Evolutionary conservation across 2,329 filamentous ascomycete species (phyloP).

Genomic region (Colletotrichum tamarilloi): DNA sequence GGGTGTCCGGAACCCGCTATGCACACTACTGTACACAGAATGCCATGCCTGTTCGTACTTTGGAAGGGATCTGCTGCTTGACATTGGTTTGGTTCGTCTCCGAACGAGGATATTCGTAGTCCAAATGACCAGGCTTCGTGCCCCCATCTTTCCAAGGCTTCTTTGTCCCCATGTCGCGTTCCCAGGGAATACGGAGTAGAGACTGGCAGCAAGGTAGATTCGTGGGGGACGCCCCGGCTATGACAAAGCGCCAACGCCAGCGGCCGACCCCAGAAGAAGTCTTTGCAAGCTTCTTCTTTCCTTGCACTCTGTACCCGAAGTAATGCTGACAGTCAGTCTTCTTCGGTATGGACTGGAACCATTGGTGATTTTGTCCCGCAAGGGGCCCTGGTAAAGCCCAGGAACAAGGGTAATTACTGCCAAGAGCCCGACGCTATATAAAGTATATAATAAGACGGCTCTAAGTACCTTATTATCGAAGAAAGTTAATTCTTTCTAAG

Average conservation of each 20-base stretch:
- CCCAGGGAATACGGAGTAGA: not conserved
- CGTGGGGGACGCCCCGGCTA: not conserved
- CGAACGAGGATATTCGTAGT: too few relatives aligned
- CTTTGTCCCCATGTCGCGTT: not conserved
- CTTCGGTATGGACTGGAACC: not conserved
- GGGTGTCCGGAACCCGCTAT: not conserved
- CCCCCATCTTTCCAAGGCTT: not conserved
- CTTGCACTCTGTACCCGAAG: too few relatives aligned
- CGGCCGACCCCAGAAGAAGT: too few relatives aligned
- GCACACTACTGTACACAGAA: not conserved
- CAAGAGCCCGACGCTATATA: not conserved
- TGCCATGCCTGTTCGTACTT: not conserved
- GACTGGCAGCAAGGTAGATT: not conserved
- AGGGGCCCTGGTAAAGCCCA: not conserved
- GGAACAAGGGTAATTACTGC: conserved; percentile 7
- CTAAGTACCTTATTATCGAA: too few relatives aligned
- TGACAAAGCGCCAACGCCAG: not conserved
- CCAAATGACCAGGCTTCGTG: too few relatives aligned
- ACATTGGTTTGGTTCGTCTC: conserved; percentile 2
- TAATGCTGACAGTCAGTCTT: not conserved
- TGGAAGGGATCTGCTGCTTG: conserved; percentile 13
- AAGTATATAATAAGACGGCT: not conserved
- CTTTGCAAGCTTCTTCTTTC: not conserved
- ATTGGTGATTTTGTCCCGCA: not conserved
- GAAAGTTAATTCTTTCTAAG: too few relatives aligned